These are phyloP conservation scores for Apiospora marii DNA, from an alignment of 2,329 filamentous ascomycete genomes.

Conservation along the genomic window DNA sequence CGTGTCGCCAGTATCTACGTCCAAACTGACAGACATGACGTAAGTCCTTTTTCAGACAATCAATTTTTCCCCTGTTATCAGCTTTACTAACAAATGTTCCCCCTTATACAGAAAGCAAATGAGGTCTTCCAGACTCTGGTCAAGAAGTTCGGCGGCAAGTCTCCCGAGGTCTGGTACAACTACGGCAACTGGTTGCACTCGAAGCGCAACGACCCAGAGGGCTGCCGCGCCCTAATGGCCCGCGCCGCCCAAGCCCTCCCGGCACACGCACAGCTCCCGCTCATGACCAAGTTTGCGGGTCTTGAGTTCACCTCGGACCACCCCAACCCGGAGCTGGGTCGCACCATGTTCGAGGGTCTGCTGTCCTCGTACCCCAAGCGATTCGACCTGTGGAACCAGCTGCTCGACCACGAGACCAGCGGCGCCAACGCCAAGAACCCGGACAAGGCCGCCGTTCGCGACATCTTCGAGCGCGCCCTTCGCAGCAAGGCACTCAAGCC, in stretches of 20 bases:
- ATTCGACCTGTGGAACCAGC: constrained; percentile 91
- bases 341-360: constrained; percentile 92
- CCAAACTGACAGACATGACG: constrained; percentile 83
- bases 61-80: background rate
- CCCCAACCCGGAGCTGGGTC: constrained; percentile 87
- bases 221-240: constrained; percentile 78
- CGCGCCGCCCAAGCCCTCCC: constrained; percentile 86
- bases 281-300: constrained; percentile 88
- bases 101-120: constrained; percentile 77
- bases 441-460: constrained; percentile 66
- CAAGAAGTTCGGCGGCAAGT: constrained; percentile 87
- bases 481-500: constrained; percentile 77
- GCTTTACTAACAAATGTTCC: background rate
- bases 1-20: constrained; percentile 94
- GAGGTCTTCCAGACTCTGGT: constrained; percentile 84
- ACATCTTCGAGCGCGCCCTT: constrained; percentile 82
- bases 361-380: constrained; percentile 87
- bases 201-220: constrained; percentile 72
- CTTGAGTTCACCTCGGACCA: constrained; percentile 87
- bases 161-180: constrained; percentile 87
- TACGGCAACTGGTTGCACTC: constrained; percentile 93
- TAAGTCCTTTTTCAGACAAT: constrained; percentile 53
- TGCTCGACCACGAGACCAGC: constrained; percentile 79
- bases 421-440: constrained; percentile 53
- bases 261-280: constrained; percentile 70